Evolutionary conservation across 1,139 yeast genomes (phyloP), one percentile per base, ranked within the genome.

Genomic region (Sugiyamaella sp.): DNA sequence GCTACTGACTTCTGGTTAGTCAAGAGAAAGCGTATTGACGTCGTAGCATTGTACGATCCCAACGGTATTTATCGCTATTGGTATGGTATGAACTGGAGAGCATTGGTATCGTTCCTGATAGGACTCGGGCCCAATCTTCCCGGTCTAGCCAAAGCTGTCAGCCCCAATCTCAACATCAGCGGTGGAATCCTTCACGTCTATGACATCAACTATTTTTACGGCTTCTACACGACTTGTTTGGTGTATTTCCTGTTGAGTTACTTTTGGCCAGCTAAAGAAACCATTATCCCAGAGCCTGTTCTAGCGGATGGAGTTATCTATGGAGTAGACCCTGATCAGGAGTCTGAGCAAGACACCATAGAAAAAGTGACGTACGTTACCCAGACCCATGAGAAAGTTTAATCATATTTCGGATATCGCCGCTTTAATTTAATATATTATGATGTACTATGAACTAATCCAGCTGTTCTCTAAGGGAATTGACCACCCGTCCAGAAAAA

Each of bases 91-190:
- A 77, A 78, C 57, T 74, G 74, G 71, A 70, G 78, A 55, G 79
- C 79, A 3, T 60, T 71, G 51, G 54, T 71, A 8, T 73, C 79
- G 3, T 76, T 77, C 71, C 61, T 71, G 2, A 61, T 67, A 19
- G 78, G 76, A 24, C 68, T 71, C 62, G 68, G 70, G 1, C 78
- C 79, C 37, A 78, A 78, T 45, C 60, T 77, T 37, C 80, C 80
- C 3, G 79, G 80, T 29, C 63, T 74, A 53, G 65, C 69, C 48
- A 68, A 64, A 52, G 67, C 70, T 5, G 68, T 72, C 37, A 64
- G 61, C 21, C 73, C 70, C 17, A 69, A 67, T 37, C 67, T 72
- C 2, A 56, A 54, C 12, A 69, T 74, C 39, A 12, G 51, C 51
- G 53, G 66, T 16, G 62, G 66, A 10, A 43, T 68, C 14, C 57